Conservation (phyloP, 2,329 filamentous ascomycete genomes). For the Fusarium penzigii region DNA sequence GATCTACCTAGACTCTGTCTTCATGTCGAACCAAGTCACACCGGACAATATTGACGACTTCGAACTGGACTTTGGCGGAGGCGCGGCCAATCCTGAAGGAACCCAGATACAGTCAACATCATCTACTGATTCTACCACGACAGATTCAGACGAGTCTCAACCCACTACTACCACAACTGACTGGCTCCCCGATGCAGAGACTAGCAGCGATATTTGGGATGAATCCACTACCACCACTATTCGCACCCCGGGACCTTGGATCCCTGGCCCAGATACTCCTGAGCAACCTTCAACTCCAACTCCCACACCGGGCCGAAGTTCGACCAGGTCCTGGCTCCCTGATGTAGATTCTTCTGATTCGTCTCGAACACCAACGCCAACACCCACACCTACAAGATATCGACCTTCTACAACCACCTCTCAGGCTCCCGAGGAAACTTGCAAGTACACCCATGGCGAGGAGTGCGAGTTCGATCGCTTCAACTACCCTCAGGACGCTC, state of each 20-base stretch:
- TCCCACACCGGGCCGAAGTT: background rate
- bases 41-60: constrained; percentile 8
- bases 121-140: background rate
- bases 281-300: background rate
- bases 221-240: background rate
- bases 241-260: background rate
- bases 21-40: constrained; percentile 12
- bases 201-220: background rate
- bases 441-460: constrained; percentile 7
- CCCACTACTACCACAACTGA: background rate
- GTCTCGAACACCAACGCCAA: background rate
- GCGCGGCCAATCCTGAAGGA: background rate
- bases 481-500: constrained; percentile 1
- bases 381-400: background rate
- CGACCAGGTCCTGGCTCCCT: background rate
- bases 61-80: constrained; percentile 3
- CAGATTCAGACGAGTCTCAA: no score
- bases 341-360: background rate
- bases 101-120: background rate
- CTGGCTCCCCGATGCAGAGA: background rate
- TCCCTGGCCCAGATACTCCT: background rate
- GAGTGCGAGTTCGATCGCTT: constrained; percentile 7
- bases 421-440: background rate
- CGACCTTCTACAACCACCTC: background rate
- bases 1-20: constrained; percentile 11